These are phyloP conservation scores for Pterocarpus santalinus DNA, from an alignment of 306 rosid species.

Conservation along the genomic window DNA sequence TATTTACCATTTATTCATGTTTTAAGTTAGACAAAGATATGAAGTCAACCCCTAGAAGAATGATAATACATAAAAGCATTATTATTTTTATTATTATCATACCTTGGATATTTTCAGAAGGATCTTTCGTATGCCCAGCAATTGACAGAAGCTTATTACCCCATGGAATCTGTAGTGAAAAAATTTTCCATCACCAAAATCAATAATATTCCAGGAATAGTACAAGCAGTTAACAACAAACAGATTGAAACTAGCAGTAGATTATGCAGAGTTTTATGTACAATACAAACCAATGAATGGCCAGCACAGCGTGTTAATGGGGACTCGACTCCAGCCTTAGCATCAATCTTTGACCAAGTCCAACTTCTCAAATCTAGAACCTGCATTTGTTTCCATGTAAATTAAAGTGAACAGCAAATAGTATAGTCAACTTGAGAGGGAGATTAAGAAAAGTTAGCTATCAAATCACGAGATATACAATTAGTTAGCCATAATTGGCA, in stretches of 20 bases:
- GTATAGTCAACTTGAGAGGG: constrained; percentile 21
- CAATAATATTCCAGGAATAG: constrained; percentile 40
- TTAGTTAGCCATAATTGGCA: constrained; percentile 2
- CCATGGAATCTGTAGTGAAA: constrained; percentile 79
- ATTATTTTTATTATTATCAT: constrained; percentile 29
- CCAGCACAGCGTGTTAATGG: constrained; percentile 81
- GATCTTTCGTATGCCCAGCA: constrained; percentile 92
- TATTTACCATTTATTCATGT: constrained; percentile 25
- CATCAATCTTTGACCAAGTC: constrained; percentile 86
- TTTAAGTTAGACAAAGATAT: constrained; percentile 25
- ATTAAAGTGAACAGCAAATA: constrained; percentile 6
- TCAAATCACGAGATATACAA: constrained; percentile 7
- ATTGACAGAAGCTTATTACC: constrained; percentile 80
- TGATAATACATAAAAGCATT: constrained; percentile 10
- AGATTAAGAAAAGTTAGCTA: neutral
- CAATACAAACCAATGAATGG: constrained; percentile 88
- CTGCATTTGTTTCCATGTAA: constrained; percentile 55
- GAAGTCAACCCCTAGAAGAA: constrained; percentile 40
- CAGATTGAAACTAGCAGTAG: constrained; percentile 28
- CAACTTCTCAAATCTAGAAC: constrained; percentile 92
- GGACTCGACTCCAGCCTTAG: constrained; percentile 63
- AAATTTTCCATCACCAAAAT: constrained; percentile 12
- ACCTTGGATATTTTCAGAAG: constrained; percentile 85
- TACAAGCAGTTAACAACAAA: constrained; percentile 30
- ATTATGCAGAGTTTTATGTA: constrained; percentile 19